Percentiles rank a stretch among this genome's conserved stretches.
Evolutionary conservation across 2,329 filamentous ascomycete genomes (phyloP).

Genomic region (Aspergillus fructus): DNA sequence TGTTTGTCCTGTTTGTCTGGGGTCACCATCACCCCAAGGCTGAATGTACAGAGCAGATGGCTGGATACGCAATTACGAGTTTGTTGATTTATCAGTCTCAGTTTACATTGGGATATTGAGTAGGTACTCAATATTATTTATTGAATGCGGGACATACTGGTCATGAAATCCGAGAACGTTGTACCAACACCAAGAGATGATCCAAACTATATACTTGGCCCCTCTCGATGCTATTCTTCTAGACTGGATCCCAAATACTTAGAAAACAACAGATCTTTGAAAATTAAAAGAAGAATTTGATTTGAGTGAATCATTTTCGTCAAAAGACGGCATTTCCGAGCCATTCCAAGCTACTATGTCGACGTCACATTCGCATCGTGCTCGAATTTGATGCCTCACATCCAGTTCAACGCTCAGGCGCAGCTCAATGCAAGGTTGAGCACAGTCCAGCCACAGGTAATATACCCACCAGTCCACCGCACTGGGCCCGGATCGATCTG

Average conservation of each 20-base stretch:
- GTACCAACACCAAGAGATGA: neutral
- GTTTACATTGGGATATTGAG: neutral
- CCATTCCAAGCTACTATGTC: neutral
- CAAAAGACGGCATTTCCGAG: neutral
- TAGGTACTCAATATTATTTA: too few relatives aligned
- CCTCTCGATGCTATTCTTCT: too few relatives aligned
- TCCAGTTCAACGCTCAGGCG: neutral
- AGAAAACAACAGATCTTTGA: neutral
- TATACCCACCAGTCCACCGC: neutral
- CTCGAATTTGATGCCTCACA: conserved; percentile 1
- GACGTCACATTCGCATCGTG: neutral
- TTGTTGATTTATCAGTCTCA: neutral
- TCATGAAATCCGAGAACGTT: neutral
- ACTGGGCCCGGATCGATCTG: neutral
- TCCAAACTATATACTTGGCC: neutral
- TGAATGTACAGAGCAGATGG: too few relatives aligned
- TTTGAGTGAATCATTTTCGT: neutral
- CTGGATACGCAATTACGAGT: too few relatives aligned
- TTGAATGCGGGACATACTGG: too few relatives aligned
- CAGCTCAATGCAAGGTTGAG: neutral
- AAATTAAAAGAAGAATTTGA: neutral
- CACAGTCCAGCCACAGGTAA: neutral
- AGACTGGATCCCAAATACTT: neutral
- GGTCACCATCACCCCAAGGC: neutral
- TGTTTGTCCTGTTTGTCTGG: conserved; percentile 18